A percentile compares a stretch with the other conserved stretches of the same genome.
Conservation (phyloP, 192 early-diverging fungal genomes). For the Cladochytrium replicatum region DNA sequence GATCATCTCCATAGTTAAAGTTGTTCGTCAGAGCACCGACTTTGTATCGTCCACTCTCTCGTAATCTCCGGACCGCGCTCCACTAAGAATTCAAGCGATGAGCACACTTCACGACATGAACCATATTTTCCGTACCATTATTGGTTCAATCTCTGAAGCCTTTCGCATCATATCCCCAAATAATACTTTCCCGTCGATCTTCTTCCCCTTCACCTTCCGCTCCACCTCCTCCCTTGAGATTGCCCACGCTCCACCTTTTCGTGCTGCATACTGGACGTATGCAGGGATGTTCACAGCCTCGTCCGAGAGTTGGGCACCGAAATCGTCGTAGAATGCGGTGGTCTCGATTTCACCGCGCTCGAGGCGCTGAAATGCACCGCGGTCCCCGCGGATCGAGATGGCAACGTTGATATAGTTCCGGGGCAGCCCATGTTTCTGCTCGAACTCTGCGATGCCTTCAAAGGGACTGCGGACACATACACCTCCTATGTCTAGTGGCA, state of each 20-base stretch:
- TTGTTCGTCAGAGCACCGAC: constrained; percentile 81
- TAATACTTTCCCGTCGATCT: constrained; percentile 47
- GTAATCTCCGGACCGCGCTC: no score
- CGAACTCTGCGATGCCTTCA: constrained; percentile 61
- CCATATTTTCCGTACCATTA: no score
- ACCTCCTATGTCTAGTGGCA: constrained; percentile 84
- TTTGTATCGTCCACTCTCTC: constrained; percentile 41
- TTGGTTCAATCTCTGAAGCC: constrained; percentile 27
- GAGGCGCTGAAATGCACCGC: constrained; percentile 48
- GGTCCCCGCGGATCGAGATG: constrained; percentile 38
- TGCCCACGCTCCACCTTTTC: constrained; percentile 18
- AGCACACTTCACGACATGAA: no score
- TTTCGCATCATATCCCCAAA: constrained; percentile 57
- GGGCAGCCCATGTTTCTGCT: constrained; percentile 54
- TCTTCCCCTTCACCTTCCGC: constrained; percentile 10
- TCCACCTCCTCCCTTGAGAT: no score
- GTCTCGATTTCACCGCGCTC: constrained; percentile 55
- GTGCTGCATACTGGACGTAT: constrained; percentile 30
- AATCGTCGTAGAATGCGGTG: constrained; percentile 42
- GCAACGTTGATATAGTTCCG: constrained; percentile 75
- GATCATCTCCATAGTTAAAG: constrained; percentile 32
- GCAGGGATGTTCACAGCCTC: constrained; percentile 18
- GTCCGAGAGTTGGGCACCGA: constrained; percentile 50
- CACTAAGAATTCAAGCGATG: no score
- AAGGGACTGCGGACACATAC: constrained; percentile 73